Evolutionary conservation across 208 protist species (phyloP).

Genomic region (Leptomonas seymouri): DNA sequence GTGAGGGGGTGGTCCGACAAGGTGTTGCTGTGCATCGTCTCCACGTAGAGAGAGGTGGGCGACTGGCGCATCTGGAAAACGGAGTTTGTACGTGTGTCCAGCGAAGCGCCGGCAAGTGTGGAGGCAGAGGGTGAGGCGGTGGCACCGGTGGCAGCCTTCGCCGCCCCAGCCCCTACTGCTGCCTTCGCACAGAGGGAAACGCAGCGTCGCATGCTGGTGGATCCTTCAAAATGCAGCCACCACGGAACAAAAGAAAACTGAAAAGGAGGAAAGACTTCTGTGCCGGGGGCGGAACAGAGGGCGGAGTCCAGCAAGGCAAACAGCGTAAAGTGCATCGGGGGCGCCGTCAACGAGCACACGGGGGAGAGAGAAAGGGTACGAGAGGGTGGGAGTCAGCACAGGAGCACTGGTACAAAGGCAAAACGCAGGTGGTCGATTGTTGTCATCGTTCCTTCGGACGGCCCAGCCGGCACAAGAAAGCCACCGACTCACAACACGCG

Average conservation of each 20-base stretch:
- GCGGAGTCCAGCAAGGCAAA: too few relatives aligned
- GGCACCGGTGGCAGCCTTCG: constrained; percentile 13
- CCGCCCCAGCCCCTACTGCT: constrained; percentile 1
- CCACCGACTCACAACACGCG: too few relatives aligned
- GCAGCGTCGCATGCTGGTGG: constrained; percentile 23
- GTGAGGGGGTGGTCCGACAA: constrained; percentile 84
- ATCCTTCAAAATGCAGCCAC: constrained; percentile 7
- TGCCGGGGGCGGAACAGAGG: too few relatives aligned
- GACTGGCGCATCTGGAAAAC: constrained; percentile 80
- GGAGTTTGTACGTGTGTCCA: constrained; percentile 33
- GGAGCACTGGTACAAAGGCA: too few relatives aligned
- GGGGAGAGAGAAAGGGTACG: too few relatives aligned
- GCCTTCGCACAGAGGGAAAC: constrained; percentile 19
- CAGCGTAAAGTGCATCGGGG: too few relatives aligned
- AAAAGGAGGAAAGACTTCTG: too few relatives aligned
- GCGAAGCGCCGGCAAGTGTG: not conserved
- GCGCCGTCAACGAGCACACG: too few relatives aligned
- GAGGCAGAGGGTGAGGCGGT: not conserved
- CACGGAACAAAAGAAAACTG: not conserved
- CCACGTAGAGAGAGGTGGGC: constrained; percentile 75
- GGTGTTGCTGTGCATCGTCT: constrained; percentile 90
- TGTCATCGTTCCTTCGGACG: too few relatives aligned
- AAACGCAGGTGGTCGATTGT: too few relatives aligned
- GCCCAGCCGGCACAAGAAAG: too few relatives aligned
- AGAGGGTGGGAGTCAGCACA: too few relatives aligned